Base-by-base conservation (phyloP, 2,329 filamentous ascomycete genomes). In the Ophiocordyceps unilateralis region DNA sequence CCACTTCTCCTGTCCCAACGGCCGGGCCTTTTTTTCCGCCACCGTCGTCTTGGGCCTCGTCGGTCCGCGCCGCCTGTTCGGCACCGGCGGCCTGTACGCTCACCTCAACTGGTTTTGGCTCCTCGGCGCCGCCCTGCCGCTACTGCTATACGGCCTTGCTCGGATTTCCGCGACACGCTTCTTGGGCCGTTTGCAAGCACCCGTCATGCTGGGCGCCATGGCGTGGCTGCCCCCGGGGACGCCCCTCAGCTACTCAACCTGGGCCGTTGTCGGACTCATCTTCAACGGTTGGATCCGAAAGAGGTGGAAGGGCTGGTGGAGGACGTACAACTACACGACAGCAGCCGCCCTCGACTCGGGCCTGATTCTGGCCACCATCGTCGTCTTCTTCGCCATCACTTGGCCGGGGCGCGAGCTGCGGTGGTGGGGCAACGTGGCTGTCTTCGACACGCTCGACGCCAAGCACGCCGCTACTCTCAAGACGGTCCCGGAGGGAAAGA, bases 221-320 rank as follows among this genome's bases (percentile, higher is more conserved):
- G 61, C 61, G 12, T 59, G 68, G 46, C 65, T 78, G 17, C 76
- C 75, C 1, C 75, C 75, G 0, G 76, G 76, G 0, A 78, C 75
- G 0, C 70, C 72, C 0, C 59, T 78, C 22, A 76, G 67, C 49
- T 79, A 77, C 51, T 68, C 70, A 11, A 58, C 65, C 4, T 79
- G 76, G 76, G 72, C 67, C 3, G 58, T 74, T 15, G 64, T 74
- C 12, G 74, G 75, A 0, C 62, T 69, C 39, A 44, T 76, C 24
- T 79, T 79, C 57, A 76, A 80, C 51, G 68, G 71, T 48, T 63
- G 58, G 42, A 73, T 79, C 46, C 65, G 67, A 26, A 64, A 66
- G 48, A 61, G 63, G 37, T 74, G 61, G 53, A 58, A 61, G n/a
- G 72, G 68, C 0, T 79, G 75, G 76, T 80, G 76, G 76, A 62